Conservation (phyloP, 768 basidiomycete species). For the Chalciporus chontae region DNA sequence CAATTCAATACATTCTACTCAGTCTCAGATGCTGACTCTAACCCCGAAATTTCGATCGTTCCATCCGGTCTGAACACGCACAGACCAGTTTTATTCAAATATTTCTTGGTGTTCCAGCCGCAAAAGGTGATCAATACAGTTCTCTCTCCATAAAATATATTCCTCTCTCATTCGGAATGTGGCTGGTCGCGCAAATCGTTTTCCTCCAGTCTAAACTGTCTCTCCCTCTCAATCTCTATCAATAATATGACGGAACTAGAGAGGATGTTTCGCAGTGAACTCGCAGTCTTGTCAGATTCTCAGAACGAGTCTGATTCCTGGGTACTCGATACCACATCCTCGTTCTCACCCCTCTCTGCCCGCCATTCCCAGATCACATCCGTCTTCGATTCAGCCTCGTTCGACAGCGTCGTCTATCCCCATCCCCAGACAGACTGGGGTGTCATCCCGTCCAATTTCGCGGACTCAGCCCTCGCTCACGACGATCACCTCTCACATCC, state of each 20-base stretch:
- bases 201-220: neutral
- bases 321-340: neutral
- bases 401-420: neutral
- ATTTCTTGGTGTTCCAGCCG: neutral
- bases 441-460: neutral
- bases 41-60: neutral
- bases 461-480: neutral
- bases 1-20: neutral
- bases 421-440: conserved; percentile 1
- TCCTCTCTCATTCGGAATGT: conserved; percentile 12
- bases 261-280: conserved; percentile 21
- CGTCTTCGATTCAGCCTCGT: neutral
- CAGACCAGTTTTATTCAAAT: neutral
- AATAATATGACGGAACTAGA: conserved; percentile 23
- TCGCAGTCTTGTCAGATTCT: conserved; percentile 13
- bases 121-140: conserved; percentile 12
- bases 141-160: conserved; percentile 2
- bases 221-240: neutral
- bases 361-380: neutral
- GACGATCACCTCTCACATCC: neutral
- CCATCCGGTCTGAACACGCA: neutral
- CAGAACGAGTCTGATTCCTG: conserved; percentile 4
- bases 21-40: neutral
- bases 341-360: too few relatives aligned
- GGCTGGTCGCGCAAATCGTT: conserved; percentile 2